These are phyloP conservation scores for Themeda triandra DNA, from an alignment of 176 grass and related monocot genomes.

Conservation along the genomic window DNA sequence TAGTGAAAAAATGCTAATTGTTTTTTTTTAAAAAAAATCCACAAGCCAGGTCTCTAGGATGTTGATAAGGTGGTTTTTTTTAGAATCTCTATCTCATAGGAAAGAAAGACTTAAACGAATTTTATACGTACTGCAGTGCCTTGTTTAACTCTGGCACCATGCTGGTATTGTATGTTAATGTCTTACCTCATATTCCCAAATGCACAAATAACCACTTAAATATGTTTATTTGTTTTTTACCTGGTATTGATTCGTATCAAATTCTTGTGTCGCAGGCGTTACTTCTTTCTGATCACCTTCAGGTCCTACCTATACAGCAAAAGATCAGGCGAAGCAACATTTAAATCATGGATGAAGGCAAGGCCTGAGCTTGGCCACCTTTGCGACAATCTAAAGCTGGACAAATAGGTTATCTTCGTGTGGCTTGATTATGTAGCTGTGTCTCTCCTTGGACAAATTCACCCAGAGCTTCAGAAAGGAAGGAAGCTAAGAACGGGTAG, in stretches of 20 bases:
- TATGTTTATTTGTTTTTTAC: neutral
- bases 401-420: slow-evolving; percentile 45
- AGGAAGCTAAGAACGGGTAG: neutral
- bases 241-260: slow-evolving; percentile 7
- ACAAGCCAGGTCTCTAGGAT: neutral
- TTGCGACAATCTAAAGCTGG: slow-evolving; percentile 87
- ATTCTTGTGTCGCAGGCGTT: slow-evolving; percentile 60
- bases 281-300: slow-evolving; percentile 93
- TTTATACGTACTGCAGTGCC: neutral
- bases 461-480: neutral
- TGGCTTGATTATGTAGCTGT: neutral
- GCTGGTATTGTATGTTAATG: neutral
- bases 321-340: slow-evolving; percentile 48
- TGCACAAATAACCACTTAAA: neutral
- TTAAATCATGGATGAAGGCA: slow-evolving; percentile 86
- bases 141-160: neutral
- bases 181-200: neutral
- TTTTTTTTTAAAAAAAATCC: neutral
- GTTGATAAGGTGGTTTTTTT: neutral
- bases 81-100: neutral
- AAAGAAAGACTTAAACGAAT: neutral
- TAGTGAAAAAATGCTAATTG: neutral
- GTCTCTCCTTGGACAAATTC: neutral
- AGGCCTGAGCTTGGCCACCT: slow-evolving; percentile 96
- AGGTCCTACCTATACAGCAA: slow-evolving; percentile 82